These are phyloP conservation scores for Lactifluus pinguis DNA, from an alignment of 768 basidiomycete species.

Conservation along the genomic window DNA sequence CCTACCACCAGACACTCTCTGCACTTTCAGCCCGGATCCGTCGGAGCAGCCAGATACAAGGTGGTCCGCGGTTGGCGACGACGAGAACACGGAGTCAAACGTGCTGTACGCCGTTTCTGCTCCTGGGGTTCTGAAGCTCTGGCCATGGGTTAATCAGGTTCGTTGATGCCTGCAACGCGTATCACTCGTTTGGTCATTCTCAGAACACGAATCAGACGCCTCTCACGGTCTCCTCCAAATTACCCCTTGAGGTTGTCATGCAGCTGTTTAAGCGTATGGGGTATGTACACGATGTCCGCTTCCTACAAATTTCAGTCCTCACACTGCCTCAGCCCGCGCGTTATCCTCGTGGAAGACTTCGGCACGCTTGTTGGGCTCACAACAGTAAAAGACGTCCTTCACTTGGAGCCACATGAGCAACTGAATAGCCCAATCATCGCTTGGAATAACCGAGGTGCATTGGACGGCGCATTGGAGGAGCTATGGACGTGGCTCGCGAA, in stretches of 20 bases:
- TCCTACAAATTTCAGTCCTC: not conserved
- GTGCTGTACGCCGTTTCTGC: slow-evolving; percentile 52
- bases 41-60: slow-evolving; percentile 42
- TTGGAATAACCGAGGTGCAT: slow-evolving; percentile 14
- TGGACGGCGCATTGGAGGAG: slow-evolving; percentile 17
- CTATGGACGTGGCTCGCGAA: slow-evolving; percentile 17
- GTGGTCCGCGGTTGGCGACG: slow-evolving; percentile 44
- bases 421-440: slow-evolving; percentile 14
- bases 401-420: slow-evolving; percentile 41
- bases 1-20: slow-evolving; percentile 54
- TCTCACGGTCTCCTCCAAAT: slow-evolving; percentile 82
- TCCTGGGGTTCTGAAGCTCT: slow-evolving; percentile 54
- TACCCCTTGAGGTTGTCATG: slow-evolving; percentile 94
- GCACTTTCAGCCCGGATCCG: slow-evolving; percentile 55
- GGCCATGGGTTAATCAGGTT: slow-evolving; percentile 96
- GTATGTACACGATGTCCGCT: slow-evolving; percentile 39
- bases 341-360: slow-evolving; percentile 89
- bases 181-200: not conserved
- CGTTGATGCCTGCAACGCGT: slow-evolving; percentile 15
- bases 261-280: slow-evolving; percentile 97
- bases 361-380: slow-evolving; percentile 78
- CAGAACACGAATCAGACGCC: slow-evolving; percentile 56
- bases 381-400: slow-evolving; percentile 93
- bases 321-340: slow-evolving; percentile 62
- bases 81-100: slow-evolving; percentile 61